These are phyloP conservation scores for Berkeleyomyces basicola DNA, from an alignment of 2,329 filamentous ascomycete genomes.

Conservation along the genomic window DNA sequence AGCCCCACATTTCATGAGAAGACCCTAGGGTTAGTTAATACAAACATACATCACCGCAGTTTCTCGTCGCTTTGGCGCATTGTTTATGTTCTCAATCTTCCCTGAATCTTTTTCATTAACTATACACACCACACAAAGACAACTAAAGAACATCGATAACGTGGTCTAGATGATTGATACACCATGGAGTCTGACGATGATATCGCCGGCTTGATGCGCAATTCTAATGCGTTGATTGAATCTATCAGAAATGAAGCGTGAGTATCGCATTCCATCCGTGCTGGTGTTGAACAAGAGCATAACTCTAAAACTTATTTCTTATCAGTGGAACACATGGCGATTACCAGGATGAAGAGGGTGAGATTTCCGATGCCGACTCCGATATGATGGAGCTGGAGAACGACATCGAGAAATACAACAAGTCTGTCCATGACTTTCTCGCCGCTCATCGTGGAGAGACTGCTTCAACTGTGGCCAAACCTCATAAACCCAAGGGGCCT, in stretches of 20 bases:
- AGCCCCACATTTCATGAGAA: too few species aligned
- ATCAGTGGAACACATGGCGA: background rate
- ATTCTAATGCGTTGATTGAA: constrained; percentile 7
- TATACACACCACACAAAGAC: too few species aligned
- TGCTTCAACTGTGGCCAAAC: background rate
- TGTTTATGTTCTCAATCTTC: too few species aligned
- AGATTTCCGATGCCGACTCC: constrained; percentile 27
- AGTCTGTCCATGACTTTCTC: constrained; percentile 26
- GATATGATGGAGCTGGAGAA: constrained; percentile 28
- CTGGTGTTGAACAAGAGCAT: background rate
- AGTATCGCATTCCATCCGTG: background rate
- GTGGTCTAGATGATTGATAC: background rate
- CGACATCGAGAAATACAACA: constrained; percentile 28
- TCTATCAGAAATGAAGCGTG: constrained; percentile 12
- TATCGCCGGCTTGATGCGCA: background rate
- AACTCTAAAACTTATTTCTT: background rate
- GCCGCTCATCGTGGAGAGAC: constrained; percentile 19
- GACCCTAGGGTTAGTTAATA: too few species aligned
- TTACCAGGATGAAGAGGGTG: constrained; percentile 14
- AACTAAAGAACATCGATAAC: background rate
- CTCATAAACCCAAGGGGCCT: constrained; percentile 17
- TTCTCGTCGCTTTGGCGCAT: too few species aligned
- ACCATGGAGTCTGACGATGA: constrained; percentile 3
- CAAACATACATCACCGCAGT: too few species aligned
- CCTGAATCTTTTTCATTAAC: too few species aligned